These are phyloP conservation scores for Candida glucosophila DNA, from an alignment of 1,139 yeast species.

Conservation along the genomic window DNA sequence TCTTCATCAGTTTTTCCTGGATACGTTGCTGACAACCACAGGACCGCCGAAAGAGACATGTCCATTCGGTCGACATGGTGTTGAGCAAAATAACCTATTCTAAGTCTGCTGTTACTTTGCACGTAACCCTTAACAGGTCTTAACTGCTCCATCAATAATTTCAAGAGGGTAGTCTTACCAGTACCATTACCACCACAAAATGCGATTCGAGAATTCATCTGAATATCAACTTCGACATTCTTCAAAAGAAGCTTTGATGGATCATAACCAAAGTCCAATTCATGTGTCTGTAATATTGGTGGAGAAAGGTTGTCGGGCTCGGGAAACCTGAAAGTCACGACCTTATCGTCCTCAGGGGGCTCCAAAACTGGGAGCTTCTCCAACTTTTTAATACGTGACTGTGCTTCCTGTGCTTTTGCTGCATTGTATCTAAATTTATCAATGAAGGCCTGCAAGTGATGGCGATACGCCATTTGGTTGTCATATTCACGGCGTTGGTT, in stretches of 20 bases:
- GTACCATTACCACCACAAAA: slow-evolving; percentile 98
- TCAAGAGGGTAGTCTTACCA: slow-evolving; percentile 92
- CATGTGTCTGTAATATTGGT: slow-evolving; percentile 83
- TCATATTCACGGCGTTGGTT: slow-evolving; percentile 92
- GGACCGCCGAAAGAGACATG: slow-evolving; percentile 74
- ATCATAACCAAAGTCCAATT: slow-evolving; percentile 78
- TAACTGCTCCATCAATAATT: slow-evolving; percentile 71
- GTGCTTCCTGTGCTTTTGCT: slow-evolving; percentile 95
- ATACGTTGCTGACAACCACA: slow-evolving; percentile 83
- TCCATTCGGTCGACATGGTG: slow-evolving; percentile 99
- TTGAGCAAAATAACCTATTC: slow-evolving; percentile 98
- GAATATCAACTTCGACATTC: slow-evolving; percentile 83
- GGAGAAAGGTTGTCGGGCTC: slow-evolving; percentile 92
- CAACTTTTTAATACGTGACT: slow-evolving; percentile 90
- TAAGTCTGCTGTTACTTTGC: slow-evolving; percentile 71
- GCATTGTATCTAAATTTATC: slow-evolving; percentile 97
- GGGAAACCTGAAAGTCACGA: slow-evolving; percentile 82
- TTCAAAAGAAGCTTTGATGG: slow-evolving; percentile 54
- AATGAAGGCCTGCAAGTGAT: slow-evolving; percentile 86
- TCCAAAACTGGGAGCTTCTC: slow-evolving; percentile 90
- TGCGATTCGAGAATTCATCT: slow-evolving; percentile 90
- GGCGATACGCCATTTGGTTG: slow-evolving; percentile 91
- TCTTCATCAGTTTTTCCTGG: slow-evolving; percentile 97
- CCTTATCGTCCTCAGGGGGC: slow-evolving; percentile 90
- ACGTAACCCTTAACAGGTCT: slow-evolving; percentile 70